A percentile compares a stretch with the other conserved stretches of the same genome.
Evolutionary conservation across 2,329 filamentous ascomycete genomes (phyloP).

Genomic region (Fusarium sp.): DNA sequence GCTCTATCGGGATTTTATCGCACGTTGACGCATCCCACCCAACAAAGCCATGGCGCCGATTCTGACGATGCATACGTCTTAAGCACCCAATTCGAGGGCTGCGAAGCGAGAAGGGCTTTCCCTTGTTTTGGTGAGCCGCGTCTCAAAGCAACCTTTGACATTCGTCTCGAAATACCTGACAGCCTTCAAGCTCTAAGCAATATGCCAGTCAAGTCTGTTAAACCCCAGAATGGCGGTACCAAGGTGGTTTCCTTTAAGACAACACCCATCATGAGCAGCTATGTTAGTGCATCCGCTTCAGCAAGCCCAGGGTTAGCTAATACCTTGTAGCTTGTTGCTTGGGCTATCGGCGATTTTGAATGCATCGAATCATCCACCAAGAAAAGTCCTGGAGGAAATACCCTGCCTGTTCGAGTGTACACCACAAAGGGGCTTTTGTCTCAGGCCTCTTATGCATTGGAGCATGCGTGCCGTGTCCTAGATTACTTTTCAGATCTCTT

Average conservation of each 20-base stretch:
- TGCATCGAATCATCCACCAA: not conserved
- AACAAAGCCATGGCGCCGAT: not conserved
- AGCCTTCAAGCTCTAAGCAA: slow-evolving; percentile 46
- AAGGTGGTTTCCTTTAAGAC: not conserved
- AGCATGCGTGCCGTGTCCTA: slow-evolving; percentile 91
- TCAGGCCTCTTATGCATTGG: slow-evolving; percentile 87
- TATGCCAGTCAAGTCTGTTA: not conserved
- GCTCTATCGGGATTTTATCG: not conserved
- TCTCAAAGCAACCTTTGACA: slow-evolving; percentile 93
- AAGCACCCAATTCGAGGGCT: slow-evolving; percentile 97
- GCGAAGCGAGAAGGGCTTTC: slow-evolving; percentile 92
- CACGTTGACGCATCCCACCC: not conserved
- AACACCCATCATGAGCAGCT: not conserved
- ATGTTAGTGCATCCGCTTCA: not conserved
- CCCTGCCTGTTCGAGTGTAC: not conserved
- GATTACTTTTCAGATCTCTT: slow-evolving; percentile 97
- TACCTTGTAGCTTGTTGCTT: not conserved
- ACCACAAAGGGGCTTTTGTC: slow-evolving; percentile 60
- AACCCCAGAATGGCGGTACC: not conserved
- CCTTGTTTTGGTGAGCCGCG: slow-evolving; percentile 98
- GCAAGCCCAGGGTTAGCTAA: not conserved
- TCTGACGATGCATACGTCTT: slow-evolving; percentile 77
- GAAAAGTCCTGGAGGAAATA: not conserved
- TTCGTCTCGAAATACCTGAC: slow-evolving; percentile 88
- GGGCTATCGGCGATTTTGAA: not conserved